Base-by-base conservation (phyloP, 345 rosid genomes). In the Brassica carinata region DNA sequence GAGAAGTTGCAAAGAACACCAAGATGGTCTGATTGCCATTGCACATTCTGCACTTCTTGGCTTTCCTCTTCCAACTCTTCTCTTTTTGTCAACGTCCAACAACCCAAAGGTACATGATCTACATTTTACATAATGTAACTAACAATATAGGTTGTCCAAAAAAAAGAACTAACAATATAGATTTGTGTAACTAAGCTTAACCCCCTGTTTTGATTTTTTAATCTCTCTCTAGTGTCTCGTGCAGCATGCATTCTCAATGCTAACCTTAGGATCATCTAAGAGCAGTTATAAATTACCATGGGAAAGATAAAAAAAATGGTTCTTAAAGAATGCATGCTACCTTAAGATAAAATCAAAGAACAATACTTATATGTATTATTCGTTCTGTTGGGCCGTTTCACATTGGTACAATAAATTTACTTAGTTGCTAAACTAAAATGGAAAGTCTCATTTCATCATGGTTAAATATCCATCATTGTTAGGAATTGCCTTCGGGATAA, bases 11-110 rank as follows among this genome's bases (percentile, higher is more conserved):
- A 83, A 74, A 85, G 90, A 15, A 81, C 86, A 43, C 93, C 97
- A 11, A 85, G 97, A 85, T 94, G 98, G 98, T 94, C 97, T 8
- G 98, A 94, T 77, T 96, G 99, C 64, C 97, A 91, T 68, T 96
- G 99, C 77, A 79, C 78, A 45, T 68, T 83, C 74, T 96, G 99
- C 84, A 92, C 85, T 59, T 83, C 86, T 33, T 96, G 99, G 99
- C 70, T 88, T 23, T 84, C 87, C 43, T 85, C 89, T 72, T 82
- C 88, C 74, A 84, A 83, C 69, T 84, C 87, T 65, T 83, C 88
- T 36, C 98, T 96, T 74, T 94, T 84, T 71, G 97, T 96, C n/a
- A 91, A 83, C 78, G 86, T 91, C 3, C 85, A 93, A 69, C 89
- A 87, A 58, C 87, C 85, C 33, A 86, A 83, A 87, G 91, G 92